Base-by-base conservation (phyloP, 2,329 filamentous ascomycete genomes). In the Pyrenophora seminiperda region DNA sequence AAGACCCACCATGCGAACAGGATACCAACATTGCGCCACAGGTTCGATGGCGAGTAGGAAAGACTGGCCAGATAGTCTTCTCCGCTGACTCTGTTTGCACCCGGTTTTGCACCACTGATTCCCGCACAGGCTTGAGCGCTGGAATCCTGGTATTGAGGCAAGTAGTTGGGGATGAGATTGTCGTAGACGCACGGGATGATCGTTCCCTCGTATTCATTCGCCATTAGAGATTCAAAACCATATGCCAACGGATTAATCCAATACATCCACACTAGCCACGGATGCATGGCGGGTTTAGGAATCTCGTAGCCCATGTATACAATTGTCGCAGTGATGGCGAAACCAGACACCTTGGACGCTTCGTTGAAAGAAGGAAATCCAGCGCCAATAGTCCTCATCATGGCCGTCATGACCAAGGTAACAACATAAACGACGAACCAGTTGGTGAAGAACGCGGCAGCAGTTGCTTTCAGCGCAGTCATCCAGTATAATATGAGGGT, bases 191-290 rank as follows among this genome's bases (percentile, higher is more conserved):
- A 85, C 1, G 75, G 71, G 14, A 84, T 78, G 2, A 62, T 39
- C 7, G 42, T 74, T 27, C 50, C 61, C 10, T 63, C 83, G 0
- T 64, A 70, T 36, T 73, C 96, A 70, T 94, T 94, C 50, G 88
- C 82, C 79, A 92, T 85, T 15, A 94, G 76, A 0, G 83, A 77
- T 69, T 95, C 90, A 63, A 94, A 95, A 0, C 84, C 84, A 56
- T 94, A 95, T 0, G 83, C 83, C 1, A 95, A 77, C 1, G 89
- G 89, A 53, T 93, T 85, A 20, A 93, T 77, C 69, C 89, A 94
- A 70, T 88, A 91, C 62, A 59, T 67, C 68, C 39, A 73, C 10
- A 74, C 75, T 37, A 82, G 77, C 80, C 80, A 83, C 0, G 78
- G 78, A 52, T 83, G 78, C 76, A 80, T 80, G 37, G 72, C 49